Evolutionary conservation across 176 grass and related monocot genomes (phyloP).

Genomic region (Alopecurus myosuroides): DNA sequence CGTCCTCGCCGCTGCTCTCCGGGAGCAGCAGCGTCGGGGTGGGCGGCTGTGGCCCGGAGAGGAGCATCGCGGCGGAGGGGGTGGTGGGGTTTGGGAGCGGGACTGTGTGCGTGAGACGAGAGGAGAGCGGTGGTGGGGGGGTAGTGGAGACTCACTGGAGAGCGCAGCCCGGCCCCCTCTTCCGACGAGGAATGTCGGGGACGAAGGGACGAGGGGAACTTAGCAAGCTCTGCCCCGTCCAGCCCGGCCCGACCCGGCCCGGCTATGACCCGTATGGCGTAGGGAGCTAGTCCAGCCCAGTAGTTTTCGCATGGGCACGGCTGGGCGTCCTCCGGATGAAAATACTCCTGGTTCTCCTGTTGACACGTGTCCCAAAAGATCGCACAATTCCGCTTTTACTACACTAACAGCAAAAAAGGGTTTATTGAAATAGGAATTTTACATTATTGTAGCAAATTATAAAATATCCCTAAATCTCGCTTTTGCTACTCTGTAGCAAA

Average conservation of each 20-base stretch:
- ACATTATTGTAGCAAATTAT: too few relatives aligned
- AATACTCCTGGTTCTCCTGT: too few relatives aligned
- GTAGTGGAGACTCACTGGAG: neutral
- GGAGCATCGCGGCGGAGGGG: constrained; percentile 44
- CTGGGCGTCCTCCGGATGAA: too few relatives aligned
- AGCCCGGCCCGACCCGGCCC: neutral
- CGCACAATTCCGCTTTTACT: too few relatives aligned
- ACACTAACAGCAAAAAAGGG: too few relatives aligned
- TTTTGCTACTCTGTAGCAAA: too few relatives aligned
- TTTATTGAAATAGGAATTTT: too few relatives aligned
- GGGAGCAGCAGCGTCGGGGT: constrained; percentile 49
- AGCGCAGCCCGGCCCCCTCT: neutral
- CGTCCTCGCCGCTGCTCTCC: constrained; percentile 77
- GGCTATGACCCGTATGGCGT: too few relatives aligned
- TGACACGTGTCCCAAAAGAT: too few relatives aligned
- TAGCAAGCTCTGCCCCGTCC: neutral
- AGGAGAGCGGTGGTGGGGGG: neutral
- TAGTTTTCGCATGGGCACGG: too few relatives aligned
- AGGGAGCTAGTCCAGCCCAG: neutral
- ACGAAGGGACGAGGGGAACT: neutral
- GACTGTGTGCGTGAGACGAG: neutral
- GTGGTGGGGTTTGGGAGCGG: constrained; percentile 11
- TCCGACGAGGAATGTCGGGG: constrained; percentile 1
- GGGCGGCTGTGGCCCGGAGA: constrained; percentile 43
- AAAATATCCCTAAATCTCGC: too few relatives aligned